Base-by-base conservation (phyloP, 805 yeast genomes). In the Candida gorgasii region DNA sequence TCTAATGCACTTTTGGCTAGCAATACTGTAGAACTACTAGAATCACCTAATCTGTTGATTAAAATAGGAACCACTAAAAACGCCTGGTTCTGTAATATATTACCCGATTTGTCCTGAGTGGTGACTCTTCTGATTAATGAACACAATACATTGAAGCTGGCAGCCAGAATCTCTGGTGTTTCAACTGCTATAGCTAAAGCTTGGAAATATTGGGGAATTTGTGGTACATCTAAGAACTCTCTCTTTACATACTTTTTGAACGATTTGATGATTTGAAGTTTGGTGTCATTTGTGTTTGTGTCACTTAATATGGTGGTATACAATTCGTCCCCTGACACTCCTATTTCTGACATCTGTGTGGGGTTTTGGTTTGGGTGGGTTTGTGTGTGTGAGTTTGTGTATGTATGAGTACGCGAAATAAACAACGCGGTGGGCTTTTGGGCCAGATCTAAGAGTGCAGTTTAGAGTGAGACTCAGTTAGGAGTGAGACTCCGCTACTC, bases 51-150 rank as follows among this genome's bases (percentile, higher is more conserved):
- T 27, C 73, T 61, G 36, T 67, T 67, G 9, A 80, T 57, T n/a
- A 81, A 50, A 5, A 77, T 67, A 1, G 86, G 86, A 4, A 81
- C 55, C 2, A 78, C 73, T 17, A 67, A 57, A 41, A 63, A 66
- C 29, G 75, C 66, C 28, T 74, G 73, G 1, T 61, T 55, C 45
- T 62, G 63, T 32, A 80, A 61, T 0, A 73, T 64, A 11, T 40
- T 18, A 2, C 67, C 68, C 8, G 58, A 53, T 1, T 68, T 59
- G 49, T 79, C 83, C 58, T 80, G 86, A 59, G 78, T 75, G 36
- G 79, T 73, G 5, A 80, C 76, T 15, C 86, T 61, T 44, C 79
- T 80, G 22, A 80, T 72, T 40, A 80, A 57, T 51, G 80, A 84
- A 37, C 81, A 78, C 3, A 78, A 54, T 0, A 79, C 70, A 20